Base-by-base conservation (phyloP, 108 stramenopile species). In the Nannochloropsis salina region DNA sequence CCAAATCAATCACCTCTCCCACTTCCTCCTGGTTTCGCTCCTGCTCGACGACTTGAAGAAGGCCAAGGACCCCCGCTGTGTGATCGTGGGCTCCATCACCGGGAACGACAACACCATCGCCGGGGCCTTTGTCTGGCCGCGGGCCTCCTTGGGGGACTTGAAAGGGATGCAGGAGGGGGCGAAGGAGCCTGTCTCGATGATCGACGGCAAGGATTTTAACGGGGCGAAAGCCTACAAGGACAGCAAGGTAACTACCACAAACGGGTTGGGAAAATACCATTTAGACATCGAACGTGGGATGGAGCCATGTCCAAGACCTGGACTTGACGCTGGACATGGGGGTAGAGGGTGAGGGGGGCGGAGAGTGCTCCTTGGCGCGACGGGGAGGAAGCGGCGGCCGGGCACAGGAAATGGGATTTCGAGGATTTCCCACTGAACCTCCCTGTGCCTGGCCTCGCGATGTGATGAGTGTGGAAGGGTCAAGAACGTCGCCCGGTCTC, bases 171-270 rank as follows among this genome's bases (percentile, higher is more conserved):
- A 93, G 80, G 80, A 85, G 43, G 95, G 95, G 10, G 87, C 42
- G 21, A 93, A 92, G 84, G 89, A 94, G 20, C 95, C 94, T 21
- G 86, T 95, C 84, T 80, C 93, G 85, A 96, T 97, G 96, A 93
- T 93, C n/a, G 95, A 97, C 87, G 95, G 95, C 42, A 95, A 95
- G 90, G 93, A 93, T 6, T 97, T 95, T 90, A 93, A 94, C 89
- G 96, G 95, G 20, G 95, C 95, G 83, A 95, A 98, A 93, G 96
- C 96, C n/a, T 98, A 98, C 94, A 98, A 98, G 87, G 97, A 98
- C 85, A 92, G 94, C 83, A 96, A 97, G 93, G 89, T 95, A 51
- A 31, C 31, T 31, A 31, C 31, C 31, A 1, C 31, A 31, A 0
- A 31, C 31, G 31, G 31, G 31, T 0, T 31, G 31, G 31, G 31